phyloP scores from a whole-genome alignment of 352 stramenopile genomes.

The Hyphochytrium catenoides region DNA sequence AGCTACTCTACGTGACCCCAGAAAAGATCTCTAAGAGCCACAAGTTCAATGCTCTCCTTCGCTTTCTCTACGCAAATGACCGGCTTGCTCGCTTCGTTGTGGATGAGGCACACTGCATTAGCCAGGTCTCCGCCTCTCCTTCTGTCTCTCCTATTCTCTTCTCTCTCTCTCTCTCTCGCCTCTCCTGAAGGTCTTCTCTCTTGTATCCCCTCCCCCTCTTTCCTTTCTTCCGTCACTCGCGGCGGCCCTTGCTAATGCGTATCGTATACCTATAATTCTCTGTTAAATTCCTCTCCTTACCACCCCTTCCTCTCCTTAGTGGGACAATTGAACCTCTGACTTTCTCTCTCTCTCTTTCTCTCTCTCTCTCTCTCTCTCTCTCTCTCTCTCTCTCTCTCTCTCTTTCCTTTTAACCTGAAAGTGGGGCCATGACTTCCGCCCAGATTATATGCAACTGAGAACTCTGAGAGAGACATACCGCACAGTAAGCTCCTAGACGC shows the following conservation, averaged over 20 bases:
- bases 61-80: slow-evolving; percentile 52
- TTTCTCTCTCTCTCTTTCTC: background rate
- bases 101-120: slow-evolving; percentile 89
- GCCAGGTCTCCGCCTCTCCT: slow-evolving; percentile 42
- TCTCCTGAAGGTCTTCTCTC: slow-evolving; percentile 1
- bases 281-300: slow-evolving; percentile 1
- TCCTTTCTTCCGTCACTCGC: too few species aligned
- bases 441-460: slow-evolving; percentile 87
- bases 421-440: slow-evolving; percentile 98
- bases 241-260: too few species aligned
- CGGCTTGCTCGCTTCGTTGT: slow-evolving; percentile 89
- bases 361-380: too few species aligned
- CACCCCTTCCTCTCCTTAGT: background rate
- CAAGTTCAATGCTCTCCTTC: slow-evolving; percentile 41
- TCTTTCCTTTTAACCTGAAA: slow-evolving; percentile 13
- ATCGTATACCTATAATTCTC: too few species aligned
- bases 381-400: too few species aligned
- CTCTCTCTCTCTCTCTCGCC: background rate
- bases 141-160: slow-evolving; percentile 1
- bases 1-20: slow-evolving; percentile 94
- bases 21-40: slow-evolving; percentile 82
- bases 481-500: slow-evolving; percentile 41
- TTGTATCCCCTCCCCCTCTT: background rate
- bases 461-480: slow-evolving; percentile 74
- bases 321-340: background rate